Conservation (phyloP, 2,329 filamentous ascomycete genomes). For the Phyllachora maydis region DNA sequence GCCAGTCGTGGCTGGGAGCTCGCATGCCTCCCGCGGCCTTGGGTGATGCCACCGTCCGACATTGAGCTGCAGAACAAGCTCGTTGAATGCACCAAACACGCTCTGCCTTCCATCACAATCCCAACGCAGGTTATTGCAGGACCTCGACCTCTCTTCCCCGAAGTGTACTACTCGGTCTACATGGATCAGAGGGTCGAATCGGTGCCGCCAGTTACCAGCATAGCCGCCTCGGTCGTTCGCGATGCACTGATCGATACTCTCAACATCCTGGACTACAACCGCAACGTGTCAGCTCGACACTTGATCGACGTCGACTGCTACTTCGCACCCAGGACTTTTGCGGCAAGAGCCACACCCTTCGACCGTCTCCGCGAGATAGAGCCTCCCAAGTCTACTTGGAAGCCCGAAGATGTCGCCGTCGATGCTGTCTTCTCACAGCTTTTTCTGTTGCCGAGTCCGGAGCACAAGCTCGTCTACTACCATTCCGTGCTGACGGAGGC, state of each 20-base stretch:
- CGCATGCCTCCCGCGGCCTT: slow-evolving; percentile 44
- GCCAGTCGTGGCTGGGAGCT: slow-evolving; percentile 57
- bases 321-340: slow-evolving; percentile 75
- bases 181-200: slow-evolving; percentile 71
- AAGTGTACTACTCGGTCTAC: slow-evolving; percentile 88
- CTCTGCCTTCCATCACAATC: slow-evolving; percentile 55
- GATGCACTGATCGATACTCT: slow-evolving; percentile 83
- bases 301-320: slow-evolving; percentile 91
- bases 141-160: slow-evolving; percentile 62
- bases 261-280: slow-evolving; percentile 84
- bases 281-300: slow-evolving; percentile 67
- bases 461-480: slow-evolving; percentile 93
- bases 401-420: slow-evolving; percentile 92
- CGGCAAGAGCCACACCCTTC: slow-evolving; percentile 82
- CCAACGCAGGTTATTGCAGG: slow-evolving; percentile 60
- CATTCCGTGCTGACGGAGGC: slow-evolving; percentile 87
- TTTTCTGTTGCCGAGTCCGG: slow-evolving; percentile 65
- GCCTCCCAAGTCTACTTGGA: slow-evolving; percentile 59
- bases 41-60: slow-evolving; percentile 41
- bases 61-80: slow-evolving; percentile 37
- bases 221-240: slow-evolving; percentile 66
- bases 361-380: slow-evolving; percentile 63
- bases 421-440: slow-evolving; percentile 94
- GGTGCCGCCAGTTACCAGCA: slow-evolving; percentile 55
- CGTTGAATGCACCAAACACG: slow-evolving; percentile 46